A percentile compares a stretch with the other conserved stretches of the same genome.
These are phyloP conservation scores for Penicillium sp. DNA, from an alignment of 2,329 filamentous ascomycete genomes.

Conservation along the genomic window DNA sequence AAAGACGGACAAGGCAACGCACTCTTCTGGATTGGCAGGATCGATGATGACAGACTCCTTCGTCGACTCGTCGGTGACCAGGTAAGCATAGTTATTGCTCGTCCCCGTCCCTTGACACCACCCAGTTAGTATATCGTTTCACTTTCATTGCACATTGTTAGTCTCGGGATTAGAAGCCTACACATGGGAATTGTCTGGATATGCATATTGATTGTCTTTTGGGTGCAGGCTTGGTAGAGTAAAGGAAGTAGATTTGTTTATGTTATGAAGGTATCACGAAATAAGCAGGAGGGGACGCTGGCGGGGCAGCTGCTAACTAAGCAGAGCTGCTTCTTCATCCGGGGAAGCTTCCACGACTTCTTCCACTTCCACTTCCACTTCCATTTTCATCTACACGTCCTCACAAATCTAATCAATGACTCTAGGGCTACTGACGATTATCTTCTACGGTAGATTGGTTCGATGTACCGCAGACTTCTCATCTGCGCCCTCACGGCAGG, in stretches of 20 bases:
- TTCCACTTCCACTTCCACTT: neutral
- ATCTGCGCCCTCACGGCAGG: too few relatives aligned
- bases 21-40: slow-evolving; percentile 50
- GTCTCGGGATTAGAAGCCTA: slow-evolving; percentile 27
- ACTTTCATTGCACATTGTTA: neutral
- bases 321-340: neutral
- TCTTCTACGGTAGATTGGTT: neutral
- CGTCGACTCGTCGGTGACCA: slow-evolving; percentile 47
- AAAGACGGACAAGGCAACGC: slow-evolving; percentile 18
- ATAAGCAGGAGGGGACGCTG: neutral
- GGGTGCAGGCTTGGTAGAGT: neutral
- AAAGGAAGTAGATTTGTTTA: neutral
- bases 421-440: neutral
- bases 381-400: neutral
- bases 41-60: slow-evolving; percentile 51
- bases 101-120: slow-evolving; percentile 30
- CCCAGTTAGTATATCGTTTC: slow-evolving; percentile 2
- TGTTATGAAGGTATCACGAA: neutral
- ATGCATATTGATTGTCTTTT: slow-evolving; percentile 39
- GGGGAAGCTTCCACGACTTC: neutral
- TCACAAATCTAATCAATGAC: neutral
- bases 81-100: slow-evolving; percentile 51
- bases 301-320: neutral
- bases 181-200: slow-evolving; percentile 53
- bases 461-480: too few relatives aligned